phyloP scores from a whole-genome alignment of 2,329 filamentous ascomycete species.

The Aphanocladium album region DNA sequence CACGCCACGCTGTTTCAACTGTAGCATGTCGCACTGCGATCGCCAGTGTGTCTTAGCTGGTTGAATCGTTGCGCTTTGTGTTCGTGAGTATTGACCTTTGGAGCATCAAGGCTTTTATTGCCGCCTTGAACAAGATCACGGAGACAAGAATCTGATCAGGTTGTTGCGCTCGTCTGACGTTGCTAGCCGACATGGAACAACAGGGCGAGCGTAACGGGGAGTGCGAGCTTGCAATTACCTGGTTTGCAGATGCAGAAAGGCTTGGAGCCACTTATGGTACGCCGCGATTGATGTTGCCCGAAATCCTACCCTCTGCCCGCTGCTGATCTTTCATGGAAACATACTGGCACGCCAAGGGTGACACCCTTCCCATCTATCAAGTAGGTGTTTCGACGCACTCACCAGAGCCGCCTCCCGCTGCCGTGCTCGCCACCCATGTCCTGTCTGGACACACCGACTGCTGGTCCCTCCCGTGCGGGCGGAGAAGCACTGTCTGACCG shows the following conservation, averaged over 20 bases:
- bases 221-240: background rate
- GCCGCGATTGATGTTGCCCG: constrained; percentile 1
- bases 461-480: background rate
- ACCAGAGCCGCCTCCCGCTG: background rate
- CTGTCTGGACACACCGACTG: constrained; percentile 1
- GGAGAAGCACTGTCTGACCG: background rate
- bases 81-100: background rate
- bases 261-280: background rate
- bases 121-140: background rate
- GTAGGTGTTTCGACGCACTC: constrained; percentile 4
- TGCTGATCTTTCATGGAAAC: constrained; percentile 8
- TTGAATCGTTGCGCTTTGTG: background rate
- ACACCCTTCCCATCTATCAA: background rate
- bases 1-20: constrained; percentile 22
- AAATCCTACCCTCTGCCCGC: background rate
- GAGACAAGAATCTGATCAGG: background rate
- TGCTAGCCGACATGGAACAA: background rate
- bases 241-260: background rate
- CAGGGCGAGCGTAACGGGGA: background rate
- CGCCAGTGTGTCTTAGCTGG: constrained; percentile 8
- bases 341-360: constrained; percentile 8
- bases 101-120: background rate
- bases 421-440: background rate
- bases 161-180: background rate
- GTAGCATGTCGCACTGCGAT: constrained; percentile 14